These are phyloP conservation scores for Collybia nuda DNA, from an alignment of 768 basidiomycete genomes.

Conservation along the genomic window DNA sequence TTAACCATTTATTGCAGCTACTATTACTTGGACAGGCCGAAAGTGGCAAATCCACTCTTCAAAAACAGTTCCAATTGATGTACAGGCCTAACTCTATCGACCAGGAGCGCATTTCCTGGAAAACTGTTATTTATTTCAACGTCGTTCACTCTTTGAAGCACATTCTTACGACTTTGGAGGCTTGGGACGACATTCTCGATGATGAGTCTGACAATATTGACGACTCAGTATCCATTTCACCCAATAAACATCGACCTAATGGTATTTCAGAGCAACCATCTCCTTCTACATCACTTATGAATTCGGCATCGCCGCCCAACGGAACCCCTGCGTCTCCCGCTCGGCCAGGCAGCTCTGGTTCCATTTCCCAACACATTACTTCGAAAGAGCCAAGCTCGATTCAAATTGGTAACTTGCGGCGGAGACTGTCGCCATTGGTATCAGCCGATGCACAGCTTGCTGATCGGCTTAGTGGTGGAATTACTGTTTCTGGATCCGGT, in stretches of 20 bases:
- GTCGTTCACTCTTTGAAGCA: slow-evolving; percentile 70
- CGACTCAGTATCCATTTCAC: slow-evolving; percentile 24
- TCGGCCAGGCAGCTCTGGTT: slow-evolving; percentile 24
- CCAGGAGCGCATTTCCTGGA: slow-evolving; percentile 69
- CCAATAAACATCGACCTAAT: slow-evolving; percentile 23
- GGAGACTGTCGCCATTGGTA: slow-evolving; percentile 59
- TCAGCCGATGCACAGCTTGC: slow-evolving; percentile 63
- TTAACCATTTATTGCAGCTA: slow-evolving; percentile 38
- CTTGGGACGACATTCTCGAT: slow-evolving; percentile 60
- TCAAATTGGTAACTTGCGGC: slow-evolving; percentile 56
- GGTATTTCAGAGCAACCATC: slow-evolving; percentile 39
- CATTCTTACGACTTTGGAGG: slow-evolving; percentile 62
- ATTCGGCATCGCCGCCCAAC: slow-evolving; percentile 16
- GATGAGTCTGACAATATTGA: slow-evolving; percentile 37
- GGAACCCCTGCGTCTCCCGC: slow-evolving; percentile 16
- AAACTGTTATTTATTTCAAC: slow-evolving; percentile 76
- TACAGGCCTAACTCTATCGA: slow-evolving; percentile 72
- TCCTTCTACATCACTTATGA: slow-evolving; percentile 37
- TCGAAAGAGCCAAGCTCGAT: slow-evolving; percentile 28
- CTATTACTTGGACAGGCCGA: slow-evolving; percentile 79
- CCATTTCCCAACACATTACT: slow-evolving; percentile 22
- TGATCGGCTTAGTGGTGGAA: slow-evolving; percentile 72
- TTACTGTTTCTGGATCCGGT: slow-evolving; percentile 73
- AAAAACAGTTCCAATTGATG: slow-evolving; percentile 82
- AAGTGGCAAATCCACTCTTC: slow-evolving; percentile 75